phyloP scores from a whole-genome alignment of 768 basidiomycete species.

The Russula compacta region DNA sequence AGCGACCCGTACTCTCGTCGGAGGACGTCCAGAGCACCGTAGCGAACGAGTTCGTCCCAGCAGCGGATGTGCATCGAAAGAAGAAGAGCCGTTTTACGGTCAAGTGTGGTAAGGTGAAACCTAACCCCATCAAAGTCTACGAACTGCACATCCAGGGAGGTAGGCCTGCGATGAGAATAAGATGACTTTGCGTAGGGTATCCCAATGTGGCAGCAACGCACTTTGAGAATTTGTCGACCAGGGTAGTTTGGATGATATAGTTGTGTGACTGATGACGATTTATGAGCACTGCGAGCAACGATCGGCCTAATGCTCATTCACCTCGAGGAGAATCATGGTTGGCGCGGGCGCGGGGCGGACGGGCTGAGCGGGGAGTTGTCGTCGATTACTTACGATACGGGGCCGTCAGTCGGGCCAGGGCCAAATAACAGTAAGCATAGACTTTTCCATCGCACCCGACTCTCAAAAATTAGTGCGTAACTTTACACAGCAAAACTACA shows the following conservation, averaged over 20 bases:
- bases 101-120: constrained; percentile 85
- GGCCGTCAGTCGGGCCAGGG: not conserved
- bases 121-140: constrained; percentile 97
- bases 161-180: constrained; percentile 47
- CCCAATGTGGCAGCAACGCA: constrained; percentile 30
- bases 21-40: constrained; percentile 76
- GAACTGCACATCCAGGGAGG: constrained; percentile 87
- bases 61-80: constrained; percentile 97
- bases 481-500: not conserved
- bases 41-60: constrained; percentile 87
- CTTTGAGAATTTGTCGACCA: constrained; percentile 83
- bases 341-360: not conserved
- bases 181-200: constrained; percentile 11
- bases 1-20: constrained; percentile 74
- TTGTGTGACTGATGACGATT: constrained; percentile 60
- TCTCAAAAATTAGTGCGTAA: constrained; percentile 1
- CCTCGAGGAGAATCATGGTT: constrained; percentile 81
- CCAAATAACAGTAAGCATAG: constrained; percentile 22
- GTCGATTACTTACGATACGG: no score
- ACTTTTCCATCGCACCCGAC: constrained; percentile 13
- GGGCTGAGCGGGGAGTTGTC: not conserved
- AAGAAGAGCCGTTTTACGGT: constrained; percentile 69
- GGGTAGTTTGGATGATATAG: constrained; percentile 84
- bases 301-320: constrained; percentile 33
- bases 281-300: not conserved